These are phyloP conservation scores for Penicillium chermesinum DNA, from an alignment of 495 filamentous ascomycete species.

Conservation along the genomic window DNA sequence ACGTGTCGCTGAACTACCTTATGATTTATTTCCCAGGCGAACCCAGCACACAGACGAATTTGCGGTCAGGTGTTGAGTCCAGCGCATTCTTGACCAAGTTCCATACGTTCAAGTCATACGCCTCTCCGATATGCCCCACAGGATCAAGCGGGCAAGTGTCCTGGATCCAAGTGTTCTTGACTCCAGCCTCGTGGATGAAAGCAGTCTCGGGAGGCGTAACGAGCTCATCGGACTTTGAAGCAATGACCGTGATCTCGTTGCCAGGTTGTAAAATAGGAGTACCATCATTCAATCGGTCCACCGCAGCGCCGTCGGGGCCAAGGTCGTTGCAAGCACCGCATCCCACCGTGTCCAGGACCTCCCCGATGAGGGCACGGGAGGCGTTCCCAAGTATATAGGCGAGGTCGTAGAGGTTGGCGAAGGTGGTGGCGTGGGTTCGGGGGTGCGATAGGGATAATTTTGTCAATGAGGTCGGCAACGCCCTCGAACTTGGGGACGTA, in stretches of 20 bases:
- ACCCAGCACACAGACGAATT: constrained; percentile 34
- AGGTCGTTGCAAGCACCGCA: constrained; percentile 47
- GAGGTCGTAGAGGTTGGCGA: constrained; percentile 43
- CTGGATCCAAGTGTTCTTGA: constrained; percentile 43
- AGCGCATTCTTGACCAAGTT: constrained; percentile 49
- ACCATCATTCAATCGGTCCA: constrained; percentile 38
- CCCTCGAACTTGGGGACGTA: constrained; percentile 51
- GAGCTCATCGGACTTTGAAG: constrained; percentile 43
- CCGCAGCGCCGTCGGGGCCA: constrained; percentile 31
- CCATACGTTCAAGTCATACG: constrained; percentile 52
- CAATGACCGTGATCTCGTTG: constrained; percentile 46
- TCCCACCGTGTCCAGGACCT: constrained; percentile 35
- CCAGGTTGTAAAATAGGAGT: constrained; percentile 43
- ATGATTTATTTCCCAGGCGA: constrained; percentile 34
- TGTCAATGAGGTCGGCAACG: constrained; percentile 39
- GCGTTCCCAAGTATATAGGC: constrained; percentile 37
- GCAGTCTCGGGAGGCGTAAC: constrained; percentile 42
- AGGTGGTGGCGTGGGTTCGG: constrained; percentile 47
- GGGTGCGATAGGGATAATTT: constrained; percentile 45
- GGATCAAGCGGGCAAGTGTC: constrained; percentile 40
- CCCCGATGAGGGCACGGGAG: constrained; percentile 27
- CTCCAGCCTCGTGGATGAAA: constrained; percentile 43
- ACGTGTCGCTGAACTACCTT: background rate
- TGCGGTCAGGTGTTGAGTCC: constrained; percentile 29
- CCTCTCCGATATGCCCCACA: constrained; percentile 50